Evolutionary conservation across 495 filamentous ascomycete species (phyloP).

Genomic region (Stereocaulon alpinum): DNA sequence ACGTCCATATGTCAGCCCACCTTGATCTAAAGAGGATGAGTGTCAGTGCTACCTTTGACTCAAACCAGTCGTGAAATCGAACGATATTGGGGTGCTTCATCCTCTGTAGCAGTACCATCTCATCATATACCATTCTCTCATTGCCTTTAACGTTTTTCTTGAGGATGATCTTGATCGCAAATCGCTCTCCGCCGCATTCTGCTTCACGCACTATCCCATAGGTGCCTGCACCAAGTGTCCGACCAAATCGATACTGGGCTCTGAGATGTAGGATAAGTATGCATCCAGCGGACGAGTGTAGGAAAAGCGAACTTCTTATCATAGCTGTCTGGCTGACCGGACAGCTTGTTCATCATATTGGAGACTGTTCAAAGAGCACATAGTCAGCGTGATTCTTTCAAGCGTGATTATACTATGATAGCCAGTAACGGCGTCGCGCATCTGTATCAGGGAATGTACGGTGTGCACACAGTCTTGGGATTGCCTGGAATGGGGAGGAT

Average conservation of each 20-base stretch:
- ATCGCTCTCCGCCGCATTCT: slow-evolving; percentile 68
- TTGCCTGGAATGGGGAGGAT: background rate
- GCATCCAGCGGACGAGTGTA: slow-evolving; percentile 1
- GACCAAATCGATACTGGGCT: slow-evolving; percentile 79
- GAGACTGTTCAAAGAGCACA: slow-evolving; percentile 41
- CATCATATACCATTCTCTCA: slow-evolving; percentile 97
- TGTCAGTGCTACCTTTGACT: slow-evolving; percentile 54
- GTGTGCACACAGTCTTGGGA: slow-evolving; percentile 1
- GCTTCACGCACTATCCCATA: slow-evolving; percentile 98
- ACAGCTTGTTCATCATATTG: slow-evolving; percentile 93
- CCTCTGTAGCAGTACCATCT: slow-evolving; percentile 81
- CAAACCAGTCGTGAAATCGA: slow-evolving; percentile 97
- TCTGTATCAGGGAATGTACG: background rate
- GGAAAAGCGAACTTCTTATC: slow-evolving; percentile 71
- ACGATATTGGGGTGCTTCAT: slow-evolving; percentile 95
- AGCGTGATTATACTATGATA: background rate
- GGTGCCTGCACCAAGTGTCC: slow-evolving; percentile 90
- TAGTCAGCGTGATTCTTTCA: slow-evolving; percentile 26
- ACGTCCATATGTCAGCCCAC: background rate
- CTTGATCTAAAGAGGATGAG: background rate
- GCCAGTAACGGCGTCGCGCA: background rate
- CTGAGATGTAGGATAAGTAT: slow-evolving; percentile 33
- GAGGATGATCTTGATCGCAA: slow-evolving; percentile 96
- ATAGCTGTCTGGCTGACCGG: slow-evolving; percentile 95
- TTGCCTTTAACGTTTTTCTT: slow-evolving; percentile 99